phyloP scores from a whole-genome alignment of 148 eudicot genomes.

The Cornus controversa region DNA sequence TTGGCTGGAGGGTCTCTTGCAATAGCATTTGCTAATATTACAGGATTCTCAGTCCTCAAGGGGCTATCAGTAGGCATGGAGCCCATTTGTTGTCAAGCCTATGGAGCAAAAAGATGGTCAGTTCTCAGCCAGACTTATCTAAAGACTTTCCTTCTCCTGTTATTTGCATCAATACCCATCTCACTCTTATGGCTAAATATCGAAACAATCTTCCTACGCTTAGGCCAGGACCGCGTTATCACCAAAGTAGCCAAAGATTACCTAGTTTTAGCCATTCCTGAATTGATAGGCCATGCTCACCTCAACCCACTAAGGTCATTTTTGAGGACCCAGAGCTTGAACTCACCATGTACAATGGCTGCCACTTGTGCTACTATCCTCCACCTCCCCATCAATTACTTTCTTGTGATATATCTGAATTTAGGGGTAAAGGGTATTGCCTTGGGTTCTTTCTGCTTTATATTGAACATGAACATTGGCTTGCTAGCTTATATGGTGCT shows the following conservation, averaged over 20 bases:
- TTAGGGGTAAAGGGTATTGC: slow-evolving; percentile 79
- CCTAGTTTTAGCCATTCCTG: slow-evolving; percentile 70
- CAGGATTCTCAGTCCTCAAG: slow-evolving; percentile 84
- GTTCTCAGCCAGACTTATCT: slow-evolving; percentile 68
- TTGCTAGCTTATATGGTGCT: slow-evolving; percentile 44
- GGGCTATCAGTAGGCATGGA: slow-evolving; percentile 92
- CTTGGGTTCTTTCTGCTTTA: slow-evolving; percentile 57
- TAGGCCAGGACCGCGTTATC: slow-evolving; percentile 71
- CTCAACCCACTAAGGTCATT: slow-evolving; percentile 67
- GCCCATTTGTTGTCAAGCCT: slow-evolving; percentile 89
- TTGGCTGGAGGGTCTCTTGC: slow-evolving; percentile 91
- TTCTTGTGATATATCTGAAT: slow-evolving; percentile 48
- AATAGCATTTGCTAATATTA: slow-evolving; percentile 77
- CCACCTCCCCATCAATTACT: slow-evolving; percentile 68
- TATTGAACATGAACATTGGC: slow-evolving; percentile 57
- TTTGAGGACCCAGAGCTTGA: slow-evolving; percentile 62
- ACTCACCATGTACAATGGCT: slow-evolving; percentile 53
- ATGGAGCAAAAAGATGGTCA: slow-evolving; percentile 65
- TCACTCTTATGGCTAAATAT: slow-evolving; percentile 73
- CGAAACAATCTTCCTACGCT: slow-evolving; percentile 46
- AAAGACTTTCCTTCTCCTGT: slow-evolving; percentile 59
- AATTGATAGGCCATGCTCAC: slow-evolving; percentile 61
- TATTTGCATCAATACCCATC: slow-evolving; percentile 49
- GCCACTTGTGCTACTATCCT: slow-evolving; percentile 46
- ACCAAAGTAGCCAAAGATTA: slow-evolving; percentile 55